Conservation (phyloP, 441 rosid genomes). For the Arabidopsis hybrid region DNA sequence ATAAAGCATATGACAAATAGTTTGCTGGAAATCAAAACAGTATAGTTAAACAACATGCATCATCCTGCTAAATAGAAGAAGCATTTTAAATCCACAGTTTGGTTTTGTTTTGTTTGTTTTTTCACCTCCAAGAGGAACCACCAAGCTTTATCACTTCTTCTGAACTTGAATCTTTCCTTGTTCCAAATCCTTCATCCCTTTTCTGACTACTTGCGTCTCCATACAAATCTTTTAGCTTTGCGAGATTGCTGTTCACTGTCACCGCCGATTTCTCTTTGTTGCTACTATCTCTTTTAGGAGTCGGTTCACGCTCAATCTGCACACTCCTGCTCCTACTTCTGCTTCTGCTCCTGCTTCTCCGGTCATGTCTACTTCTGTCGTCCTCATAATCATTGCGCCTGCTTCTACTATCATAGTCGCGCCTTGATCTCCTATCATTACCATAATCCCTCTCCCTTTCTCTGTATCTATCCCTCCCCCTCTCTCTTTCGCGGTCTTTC, state of each 20-base stretch:
- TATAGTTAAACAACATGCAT: conserved; percentile 36
- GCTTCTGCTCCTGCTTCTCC: conserved; percentile 58
- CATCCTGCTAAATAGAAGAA: conserved; percentile 30
- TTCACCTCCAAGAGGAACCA: conserved; percentile 85
- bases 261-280: conserved; percentile 59
- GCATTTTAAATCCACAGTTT: conserved; percentile 20
- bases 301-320: conserved; percentile 66
- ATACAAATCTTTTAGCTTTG: conserved; percentile 89
- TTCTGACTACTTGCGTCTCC: conserved; percentile 69
- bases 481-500: conserved; percentile 41
- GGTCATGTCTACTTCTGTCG: conserved; percentile 53
- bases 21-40: conserved; percentile 17
- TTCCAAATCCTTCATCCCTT: conserved; percentile 57
- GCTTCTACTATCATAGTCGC: conserved; percentile 57
- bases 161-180: conserved; percentile 62
- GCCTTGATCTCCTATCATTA: conserved; percentile 61
- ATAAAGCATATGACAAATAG: conserved; percentile 17
- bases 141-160: conserved; percentile 98
- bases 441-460: conserved; percentile 51
- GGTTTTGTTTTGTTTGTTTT: neutral
- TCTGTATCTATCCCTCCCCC: conserved; percentile 9
- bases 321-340: conserved; percentile 73
- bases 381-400: conserved; percentile 59
- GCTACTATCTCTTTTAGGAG: conserved; percentile 45
- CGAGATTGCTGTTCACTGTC: conserved; percentile 73